Conservation (phyloP, 2,329 filamentous ascomycete species). For the Madurella mycetomatis region DNA sequence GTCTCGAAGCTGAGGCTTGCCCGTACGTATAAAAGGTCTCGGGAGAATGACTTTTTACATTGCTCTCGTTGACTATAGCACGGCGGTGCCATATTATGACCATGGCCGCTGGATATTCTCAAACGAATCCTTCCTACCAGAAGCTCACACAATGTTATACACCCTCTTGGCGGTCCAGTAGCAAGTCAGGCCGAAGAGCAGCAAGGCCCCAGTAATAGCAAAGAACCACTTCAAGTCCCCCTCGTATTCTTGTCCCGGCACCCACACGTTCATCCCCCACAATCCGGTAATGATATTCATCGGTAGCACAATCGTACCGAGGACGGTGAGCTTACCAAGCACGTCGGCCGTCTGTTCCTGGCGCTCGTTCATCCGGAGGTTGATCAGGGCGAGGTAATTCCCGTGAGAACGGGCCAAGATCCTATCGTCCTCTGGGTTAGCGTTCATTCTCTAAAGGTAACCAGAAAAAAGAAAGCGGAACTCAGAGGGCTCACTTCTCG, state of each 20-base stretch:
- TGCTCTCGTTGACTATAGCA: too few relatives aligned
- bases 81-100: too few relatives aligned
- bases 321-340: conserved; percentile 86
- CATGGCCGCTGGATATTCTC: too few relatives aligned
- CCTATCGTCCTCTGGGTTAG: conserved; percentile 41
- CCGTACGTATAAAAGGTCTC: too few relatives aligned
- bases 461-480: background rate
- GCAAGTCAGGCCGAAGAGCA: conserved; percentile 75
- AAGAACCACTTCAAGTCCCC: conserved; percentile 71
- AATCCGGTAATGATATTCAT: conserved; percentile 99
- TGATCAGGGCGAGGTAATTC: conserved; percentile 99
- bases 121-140: background rate
- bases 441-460: background rate
- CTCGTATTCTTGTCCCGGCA: conserved; percentile 84
- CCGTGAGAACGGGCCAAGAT: conserved; percentile 86
- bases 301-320: conserved; percentile 93
- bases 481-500: conserved; percentile 68
- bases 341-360: conserved; percentile 95
- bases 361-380: conserved; percentile 97
- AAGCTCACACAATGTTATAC: conserved; percentile 66
- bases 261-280: conserved; percentile 98
- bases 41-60: too few relatives aligned
- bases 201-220: conserved; percentile 66
- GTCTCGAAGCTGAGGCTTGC: too few relatives aligned
- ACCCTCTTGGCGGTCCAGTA: conserved; percentile 80